Percentiles rank a stretch among this genome's conserved stretches.
Conservation (phyloP, 2,329 filamentous ascomycete species). For the Fusarium sp. region DNA sequence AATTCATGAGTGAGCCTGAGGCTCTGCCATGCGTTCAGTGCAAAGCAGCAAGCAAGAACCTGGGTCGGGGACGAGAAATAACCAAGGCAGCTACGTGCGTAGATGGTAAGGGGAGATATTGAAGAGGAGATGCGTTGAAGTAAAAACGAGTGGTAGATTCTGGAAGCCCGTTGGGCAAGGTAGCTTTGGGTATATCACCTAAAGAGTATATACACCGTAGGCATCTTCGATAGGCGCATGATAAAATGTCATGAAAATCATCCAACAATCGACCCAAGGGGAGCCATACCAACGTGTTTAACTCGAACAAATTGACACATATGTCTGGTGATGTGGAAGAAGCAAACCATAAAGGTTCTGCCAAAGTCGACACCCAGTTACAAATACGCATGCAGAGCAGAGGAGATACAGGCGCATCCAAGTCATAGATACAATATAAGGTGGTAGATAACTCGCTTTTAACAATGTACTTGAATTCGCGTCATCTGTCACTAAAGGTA, state of each 20-base stretch:
- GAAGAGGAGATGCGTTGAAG: background rate
- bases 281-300: too few species aligned
- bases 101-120: background rate
- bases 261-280: too few species aligned
- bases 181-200: background rate
- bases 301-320: too few species aligned
- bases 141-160: background rate
- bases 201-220: background rate
- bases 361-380: too few species aligned
- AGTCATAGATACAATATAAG: background rate
- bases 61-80: slow-evolving; percentile 26
- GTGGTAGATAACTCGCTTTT: background rate
- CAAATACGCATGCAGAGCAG: too few species aligned
- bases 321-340: too few species aligned
- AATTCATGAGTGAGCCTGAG: slow-evolving; percentile 32
- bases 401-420: background rate
- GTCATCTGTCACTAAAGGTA: background rate
- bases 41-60: background rate
- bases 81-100: slow-evolving; percentile 10
- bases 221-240: background rate
- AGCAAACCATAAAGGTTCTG: too few species aligned
- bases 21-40: slow-evolving; percentile 1
- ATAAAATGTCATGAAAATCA: too few species aligned
- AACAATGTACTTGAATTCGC: slow-evolving; percentile 1
- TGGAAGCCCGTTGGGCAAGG: background rate